Conservation (phyloP, 2,329 filamentous ascomycete species). For the Arachnomyces sp. region DNA sequence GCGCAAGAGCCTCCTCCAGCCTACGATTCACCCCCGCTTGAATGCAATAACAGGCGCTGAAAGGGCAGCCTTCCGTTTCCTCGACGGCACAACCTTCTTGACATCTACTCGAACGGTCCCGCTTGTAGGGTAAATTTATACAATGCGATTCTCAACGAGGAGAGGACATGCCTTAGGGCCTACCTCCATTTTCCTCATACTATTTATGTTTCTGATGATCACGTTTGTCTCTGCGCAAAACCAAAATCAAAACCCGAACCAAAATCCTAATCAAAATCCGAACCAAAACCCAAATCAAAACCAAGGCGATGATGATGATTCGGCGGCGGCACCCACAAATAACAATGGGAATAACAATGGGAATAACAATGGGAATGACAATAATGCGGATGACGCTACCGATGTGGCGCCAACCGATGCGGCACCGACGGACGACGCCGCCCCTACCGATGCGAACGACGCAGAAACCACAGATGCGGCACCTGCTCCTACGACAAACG, state of each 20-base stretch:
- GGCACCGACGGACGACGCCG: constrained; percentile 16
- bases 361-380: constrained; percentile 13
- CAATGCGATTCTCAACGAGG: too few species aligned
- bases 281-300: not conserved
- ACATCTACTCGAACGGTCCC: too few species aligned
- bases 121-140: too few species aligned
- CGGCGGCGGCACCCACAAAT: constrained; percentile 12
- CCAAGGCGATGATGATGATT: constrained; percentile 1
- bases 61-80: too few species aligned
- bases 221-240: constrained; percentile 8
- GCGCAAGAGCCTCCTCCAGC: too few species aligned
- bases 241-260: not conserved
- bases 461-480: constrained; percentile 16
- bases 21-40: too few species aligned
- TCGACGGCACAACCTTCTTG: too few species aligned
- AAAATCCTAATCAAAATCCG: too few species aligned
- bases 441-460: constrained; percentile 19
- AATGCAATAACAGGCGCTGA: too few species aligned
- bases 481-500: constrained; percentile 14
- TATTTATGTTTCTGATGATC: constrained; percentile 7
- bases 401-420: constrained; percentile 13
- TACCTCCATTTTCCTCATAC: constrained; percentile 6
- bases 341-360: constrained; percentile 7
- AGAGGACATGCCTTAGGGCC: constrained; percentile 8
- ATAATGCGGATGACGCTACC: constrained; percentile 11